phyloP scores from a whole-genome alignment of 2,329 filamentous ascomycete species.

The Herpotrichia juniperi region DNA sequence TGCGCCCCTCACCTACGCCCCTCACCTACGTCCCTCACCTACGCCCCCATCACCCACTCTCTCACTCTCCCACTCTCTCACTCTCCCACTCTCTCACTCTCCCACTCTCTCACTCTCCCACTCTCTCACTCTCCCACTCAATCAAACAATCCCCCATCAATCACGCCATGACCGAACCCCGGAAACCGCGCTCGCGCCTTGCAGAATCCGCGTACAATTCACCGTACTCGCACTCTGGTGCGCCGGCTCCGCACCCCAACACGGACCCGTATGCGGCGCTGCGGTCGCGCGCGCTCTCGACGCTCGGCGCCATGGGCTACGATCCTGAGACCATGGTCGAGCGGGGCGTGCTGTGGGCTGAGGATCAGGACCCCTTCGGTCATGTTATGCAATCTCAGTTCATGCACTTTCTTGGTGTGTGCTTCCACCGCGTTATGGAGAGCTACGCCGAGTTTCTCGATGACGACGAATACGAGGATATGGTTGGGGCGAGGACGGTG shows the following conservation, averaged over 20 bases:
- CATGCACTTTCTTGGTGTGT: conserved; percentile 17
- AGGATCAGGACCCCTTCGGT: conserved; percentile 26
- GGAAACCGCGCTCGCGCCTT: conserved; percentile 7
- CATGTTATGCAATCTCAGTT: conserved; percentile 23
- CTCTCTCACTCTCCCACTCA: no score
- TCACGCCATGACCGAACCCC: not conserved
- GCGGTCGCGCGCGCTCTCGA: conserved; percentile 12
- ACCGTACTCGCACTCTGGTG: conserved; percentile 16
- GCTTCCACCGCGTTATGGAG: conserved; percentile 22
- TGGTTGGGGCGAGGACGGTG: conserved; percentile 15
- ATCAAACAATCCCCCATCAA: not conserved
- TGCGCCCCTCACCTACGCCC: no score
- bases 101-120: no score
- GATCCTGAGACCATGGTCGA: conserved; percentile 25
- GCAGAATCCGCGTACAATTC: conserved; percentile 23
- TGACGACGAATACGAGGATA: conserved; percentile 19
- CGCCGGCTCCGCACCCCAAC: conserved; percentile 19
- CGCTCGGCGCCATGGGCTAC: conserved; percentile 21
- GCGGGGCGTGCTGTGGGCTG: conserved; percentile 23
- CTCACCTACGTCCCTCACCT: no score
- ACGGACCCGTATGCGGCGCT: conserved; percentile 19
- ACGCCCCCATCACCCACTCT: no score
- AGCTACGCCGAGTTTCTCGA: conserved; percentile 21
- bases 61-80: no score
- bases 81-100: no score